Evolutionary conservation across 495 filamentous ascomycete genomes (phyloP), one percentile per base, ranked within the genome.

Genomic region (Penicillium cinerascens): DNA sequence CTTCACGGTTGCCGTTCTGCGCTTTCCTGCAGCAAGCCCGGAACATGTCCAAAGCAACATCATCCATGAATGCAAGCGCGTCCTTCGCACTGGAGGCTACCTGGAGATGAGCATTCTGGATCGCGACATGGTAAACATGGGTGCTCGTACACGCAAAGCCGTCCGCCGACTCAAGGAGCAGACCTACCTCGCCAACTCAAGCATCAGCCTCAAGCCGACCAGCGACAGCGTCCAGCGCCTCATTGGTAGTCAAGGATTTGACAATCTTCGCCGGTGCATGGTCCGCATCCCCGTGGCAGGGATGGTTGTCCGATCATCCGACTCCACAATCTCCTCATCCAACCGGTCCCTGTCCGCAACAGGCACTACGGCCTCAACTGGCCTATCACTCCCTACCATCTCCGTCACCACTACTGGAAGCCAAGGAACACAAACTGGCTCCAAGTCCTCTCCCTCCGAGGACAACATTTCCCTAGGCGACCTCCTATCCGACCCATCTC

Each of bases 251-350:
- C 79, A 85, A 29, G 93, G 92, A 0, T 97, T 96, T 58, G 81
- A 84, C 36, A 89, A 89, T 58, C 76, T 96, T 43, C 91, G 91
- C 61, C 81, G 87, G 20, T 97, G 92, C 66, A 85, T 91, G 51
- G 86, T 97, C 6, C 89, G 88, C 22, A 87, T 98, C 2, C 93
- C 95, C 2, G 90, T 90, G 0, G 91, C 89, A 3, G 91, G 89
- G 22, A 75, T 78, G 21, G 77, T 92, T 8, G 62, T 72, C 23
- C 61, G 70, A 20, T 71, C 73, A 3, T 70, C 72, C 7, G 71
- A 51, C 16, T 71, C 63, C 1, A 64, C 58, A 3, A 60, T 68
- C 7, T 76, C 71, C 0, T 75, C 68, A 6, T 69, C 73, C 1
- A 55, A 55, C 33, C 47, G 41, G 15, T 64, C 63, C 11, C 38